Conservation (phyloP, 2,329 filamentous ascomycete genomes). For the Fusarium devonianum region DNA sequence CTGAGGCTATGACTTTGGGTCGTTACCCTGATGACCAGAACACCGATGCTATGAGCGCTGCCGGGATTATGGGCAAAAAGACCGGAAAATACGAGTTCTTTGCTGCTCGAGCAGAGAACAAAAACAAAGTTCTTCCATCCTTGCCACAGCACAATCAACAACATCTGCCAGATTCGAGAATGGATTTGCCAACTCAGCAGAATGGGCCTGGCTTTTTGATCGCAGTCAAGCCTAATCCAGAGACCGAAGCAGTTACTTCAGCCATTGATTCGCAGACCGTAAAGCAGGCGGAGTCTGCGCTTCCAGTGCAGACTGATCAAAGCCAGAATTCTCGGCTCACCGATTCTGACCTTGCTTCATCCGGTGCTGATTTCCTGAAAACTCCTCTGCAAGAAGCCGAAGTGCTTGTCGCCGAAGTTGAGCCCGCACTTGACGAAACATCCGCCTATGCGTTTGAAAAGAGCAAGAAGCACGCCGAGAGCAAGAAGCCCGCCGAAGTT, state of each 20-base stretch:
- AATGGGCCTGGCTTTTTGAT: background rate
- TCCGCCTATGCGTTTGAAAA: slow-evolving; percentile 44
- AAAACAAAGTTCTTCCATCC: slow-evolving; percentile 17
- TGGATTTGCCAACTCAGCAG: background rate
- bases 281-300: background rate
- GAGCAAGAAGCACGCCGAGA: slow-evolving; percentile 38
- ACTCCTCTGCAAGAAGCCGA: slow-evolving; percentile 16
- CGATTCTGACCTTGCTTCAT: slow-evolving; percentile 36
- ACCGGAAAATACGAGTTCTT: slow-evolving; percentile 52
- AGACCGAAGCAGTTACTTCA: background rate
- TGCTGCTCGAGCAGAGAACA: slow-evolving; percentile 50
- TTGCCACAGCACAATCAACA: slow-evolving; percentile 1
- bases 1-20: slow-evolving; percentile 15
- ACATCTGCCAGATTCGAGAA: background rate
- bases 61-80: slow-evolving; percentile 45
- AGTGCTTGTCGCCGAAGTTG: background rate
- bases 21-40: background rate
- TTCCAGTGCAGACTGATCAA: background rate
- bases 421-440: slow-evolving; percentile 37
- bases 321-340: background rate
- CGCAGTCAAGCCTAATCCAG: background rate
- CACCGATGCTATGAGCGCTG: slow-evolving; percentile 12
- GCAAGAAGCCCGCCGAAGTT: slow-evolving; percentile 31
- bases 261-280: background rate
- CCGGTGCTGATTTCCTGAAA: slow-evolving; percentile 47